phyloP scores from a whole-genome alignment of 805 yeast species.

The Sugiyamaella floridensis region DNA sequence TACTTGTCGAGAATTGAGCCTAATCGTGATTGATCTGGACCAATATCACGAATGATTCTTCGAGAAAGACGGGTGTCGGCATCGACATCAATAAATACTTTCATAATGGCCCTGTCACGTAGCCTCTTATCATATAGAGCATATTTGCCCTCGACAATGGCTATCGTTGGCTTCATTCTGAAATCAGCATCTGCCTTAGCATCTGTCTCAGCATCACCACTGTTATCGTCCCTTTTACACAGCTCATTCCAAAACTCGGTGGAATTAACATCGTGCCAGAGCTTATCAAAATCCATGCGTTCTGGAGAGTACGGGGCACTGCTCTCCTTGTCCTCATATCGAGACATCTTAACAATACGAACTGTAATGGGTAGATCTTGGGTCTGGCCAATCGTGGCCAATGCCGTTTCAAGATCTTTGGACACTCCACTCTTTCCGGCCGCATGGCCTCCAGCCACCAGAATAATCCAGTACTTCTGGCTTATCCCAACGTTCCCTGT shows the following conservation, averaged over 20 bases:
- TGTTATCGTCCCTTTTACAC: background rate
- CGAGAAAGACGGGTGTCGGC: constrained; percentile 79
- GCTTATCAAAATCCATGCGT: constrained; percentile 32
- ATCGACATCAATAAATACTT: constrained; percentile 75
- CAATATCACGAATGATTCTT: constrained; percentile 40
- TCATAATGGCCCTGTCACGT: constrained; percentile 51
- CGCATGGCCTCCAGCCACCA: constrained; percentile 59
- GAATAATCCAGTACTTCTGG: constrained; percentile 31
- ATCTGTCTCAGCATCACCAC: background rate
- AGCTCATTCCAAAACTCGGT: background rate
- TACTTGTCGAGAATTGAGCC: constrained; percentile 38
- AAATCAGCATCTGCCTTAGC: background rate
- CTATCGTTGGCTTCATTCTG: constrained; percentile 19
- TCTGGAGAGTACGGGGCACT: constrained; percentile 18
- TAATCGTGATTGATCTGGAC: constrained; percentile 21
- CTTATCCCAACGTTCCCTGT: background rate
- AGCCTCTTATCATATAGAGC: constrained; percentile 62
- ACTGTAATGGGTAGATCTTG: constrained; percentile 21
- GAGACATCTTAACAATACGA: constrained; percentile 40
- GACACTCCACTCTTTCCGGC: constrained; percentile 43
- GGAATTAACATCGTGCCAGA: constrained; percentile 19
- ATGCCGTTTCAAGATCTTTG: constrained; percentile 32
- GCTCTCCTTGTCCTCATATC: constrained; percentile 25
- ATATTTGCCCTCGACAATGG: constrained; percentile 69
- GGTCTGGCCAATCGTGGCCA: constrained; percentile 22